Evolutionary conservation across 495 filamentous ascomycete genomes (phyloP).

Genomic region (Penicillium dipodomyicola): DNA sequence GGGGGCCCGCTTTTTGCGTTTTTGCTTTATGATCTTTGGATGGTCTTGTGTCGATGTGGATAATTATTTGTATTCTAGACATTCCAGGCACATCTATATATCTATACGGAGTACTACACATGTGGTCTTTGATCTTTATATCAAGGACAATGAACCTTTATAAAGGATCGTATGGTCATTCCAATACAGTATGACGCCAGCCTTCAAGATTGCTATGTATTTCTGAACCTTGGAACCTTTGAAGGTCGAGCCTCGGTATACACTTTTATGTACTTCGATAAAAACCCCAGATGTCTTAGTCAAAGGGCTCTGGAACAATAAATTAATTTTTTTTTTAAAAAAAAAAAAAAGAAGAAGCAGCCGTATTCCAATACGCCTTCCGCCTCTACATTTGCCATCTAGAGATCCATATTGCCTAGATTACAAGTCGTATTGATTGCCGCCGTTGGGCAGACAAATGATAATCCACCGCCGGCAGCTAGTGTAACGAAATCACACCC

Average conservation of each 20-base stretch:
- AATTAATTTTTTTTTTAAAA: too few species aligned
- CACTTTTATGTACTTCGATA: too few species aligned
- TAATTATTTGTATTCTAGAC: too few species aligned
- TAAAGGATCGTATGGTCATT: neutral
- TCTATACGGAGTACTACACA: neutral
- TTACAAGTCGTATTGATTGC: neutral
- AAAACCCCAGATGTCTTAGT: too few species aligned
- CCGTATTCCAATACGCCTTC: neutral
- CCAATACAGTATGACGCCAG: neutral
- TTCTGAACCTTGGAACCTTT: too few species aligned
- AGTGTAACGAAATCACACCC: constrained; percentile 3
- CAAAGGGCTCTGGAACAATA: too few species aligned
- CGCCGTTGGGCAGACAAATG: constrained; percentile 11
- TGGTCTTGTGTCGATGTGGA: neutral
- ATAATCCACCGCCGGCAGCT: neutral
- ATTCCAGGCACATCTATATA: neutral
- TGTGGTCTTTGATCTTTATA: neutral
- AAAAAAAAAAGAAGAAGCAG: too few species aligned
- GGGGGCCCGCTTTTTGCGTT: constrained; percentile 18
- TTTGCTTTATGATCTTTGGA: neutral
- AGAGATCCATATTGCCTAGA: neutral
- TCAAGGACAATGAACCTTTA: neutral
- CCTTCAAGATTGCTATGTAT: neutral
- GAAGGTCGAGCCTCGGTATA: neutral
- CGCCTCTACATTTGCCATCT: neutral